A percentile compares a stretch with the other conserved stretches of the same genome.
These are phyloP conservation scores for Tagetes erecta DNA, from an alignment of 129 eudicot species.

Conservation along the genomic window DNA sequence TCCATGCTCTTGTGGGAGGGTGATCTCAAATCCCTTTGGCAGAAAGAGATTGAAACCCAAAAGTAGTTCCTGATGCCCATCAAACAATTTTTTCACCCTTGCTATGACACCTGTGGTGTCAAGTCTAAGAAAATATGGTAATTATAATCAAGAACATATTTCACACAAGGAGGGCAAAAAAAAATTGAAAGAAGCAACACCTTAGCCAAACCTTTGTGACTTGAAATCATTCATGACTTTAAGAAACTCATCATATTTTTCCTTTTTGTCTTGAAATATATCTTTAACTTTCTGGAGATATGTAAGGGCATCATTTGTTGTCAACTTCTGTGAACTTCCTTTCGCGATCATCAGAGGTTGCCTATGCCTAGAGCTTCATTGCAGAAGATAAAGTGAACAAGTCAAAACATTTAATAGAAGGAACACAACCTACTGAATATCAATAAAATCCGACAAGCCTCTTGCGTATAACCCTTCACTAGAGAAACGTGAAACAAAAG, in stretches of 20 bases:
- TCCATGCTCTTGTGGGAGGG: constrained; percentile 54
- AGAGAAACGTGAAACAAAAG: not conserved
- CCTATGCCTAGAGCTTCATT: constrained; percentile 69
- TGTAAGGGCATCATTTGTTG: constrained; percentile 77
- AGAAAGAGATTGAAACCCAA: constrained; percentile 90
- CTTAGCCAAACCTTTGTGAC: constrained; percentile 67
- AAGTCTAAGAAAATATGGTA: constrained; percentile 47
- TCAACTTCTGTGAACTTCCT: constrained; percentile 54
- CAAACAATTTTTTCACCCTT: constrained; percentile 81
- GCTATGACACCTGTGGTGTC: constrained; percentile 77
- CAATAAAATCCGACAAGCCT: not conserved
- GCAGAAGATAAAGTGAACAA: constrained; percentile 6
- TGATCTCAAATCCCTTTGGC: constrained; percentile 80
- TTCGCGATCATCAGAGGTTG: constrained; percentile 56
- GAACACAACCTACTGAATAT: constrained; percentile 10
- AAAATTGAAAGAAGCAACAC: constrained; percentile 22
- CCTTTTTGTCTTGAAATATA: constrained; percentile 70
- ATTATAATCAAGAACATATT: constrained; percentile 30
- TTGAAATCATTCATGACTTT: constrained; percentile 92
- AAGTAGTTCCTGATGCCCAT: constrained; percentile 71
- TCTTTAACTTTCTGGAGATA: constrained; percentile 84
- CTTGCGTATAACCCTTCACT: not conserved
- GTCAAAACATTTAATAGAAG: constrained; percentile 1
- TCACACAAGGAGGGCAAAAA: constrained; percentile 15
- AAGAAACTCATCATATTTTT: constrained; percentile 82